These are phyloP conservation scores for Hanseniaspora uvarum DNA, from an alignment of 1,139 yeast species.

Conservation along the genomic window DNA sequence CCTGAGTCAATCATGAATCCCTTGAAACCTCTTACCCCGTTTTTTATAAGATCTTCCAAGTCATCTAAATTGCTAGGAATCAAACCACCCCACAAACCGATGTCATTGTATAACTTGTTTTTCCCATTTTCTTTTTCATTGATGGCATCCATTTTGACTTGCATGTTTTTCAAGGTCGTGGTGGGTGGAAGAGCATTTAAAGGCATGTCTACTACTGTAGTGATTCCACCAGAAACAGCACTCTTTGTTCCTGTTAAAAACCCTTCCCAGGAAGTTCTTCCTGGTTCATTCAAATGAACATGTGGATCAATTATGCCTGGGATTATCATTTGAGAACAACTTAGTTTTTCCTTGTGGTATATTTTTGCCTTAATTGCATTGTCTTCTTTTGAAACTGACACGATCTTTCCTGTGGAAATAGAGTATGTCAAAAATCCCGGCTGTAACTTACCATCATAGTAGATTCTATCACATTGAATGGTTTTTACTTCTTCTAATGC, in stretches of 20 bases:
- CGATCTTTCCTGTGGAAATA: constrained; percentile 52
- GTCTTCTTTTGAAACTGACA: constrained; percentile 36
- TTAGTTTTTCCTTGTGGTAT: constrained; percentile 33
- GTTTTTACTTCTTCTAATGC: constrained; percentile 35
- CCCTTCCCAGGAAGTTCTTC: constrained; percentile 93
- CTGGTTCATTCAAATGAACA: constrained; percentile 89
- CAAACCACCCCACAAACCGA: constrained; percentile 93
- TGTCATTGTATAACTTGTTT: constrained; percentile 83
- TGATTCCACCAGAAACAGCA: constrained; percentile 91
- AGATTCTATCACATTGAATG: constrained; percentile 54
- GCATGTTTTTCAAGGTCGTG: constrained; percentile 67
- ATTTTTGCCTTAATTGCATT: constrained; percentile 31
- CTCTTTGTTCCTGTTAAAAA: constrained; percentile 86
- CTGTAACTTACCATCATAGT: constrained; percentile 40
- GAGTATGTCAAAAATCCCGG: constrained; percentile 67
- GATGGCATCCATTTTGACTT: constrained; percentile 56
- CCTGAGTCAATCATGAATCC: constrained; percentile 87
- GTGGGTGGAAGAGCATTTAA: constrained; percentile 93
- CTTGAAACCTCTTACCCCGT: constrained; percentile 88
- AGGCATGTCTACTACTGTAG: constrained; percentile 94
- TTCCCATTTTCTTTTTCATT: constrained; percentile 35
- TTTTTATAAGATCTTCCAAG: constrained; percentile 59
- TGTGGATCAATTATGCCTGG: constrained; percentile 93
- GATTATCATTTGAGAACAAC: constrained; percentile 56
- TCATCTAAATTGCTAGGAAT: constrained; percentile 66